Evolutionary conservation across 2,329 filamentous ascomycete genomes (phyloP), one percentile per base, ranked within the genome.

Genomic region (Fusarium sp.): DNA sequence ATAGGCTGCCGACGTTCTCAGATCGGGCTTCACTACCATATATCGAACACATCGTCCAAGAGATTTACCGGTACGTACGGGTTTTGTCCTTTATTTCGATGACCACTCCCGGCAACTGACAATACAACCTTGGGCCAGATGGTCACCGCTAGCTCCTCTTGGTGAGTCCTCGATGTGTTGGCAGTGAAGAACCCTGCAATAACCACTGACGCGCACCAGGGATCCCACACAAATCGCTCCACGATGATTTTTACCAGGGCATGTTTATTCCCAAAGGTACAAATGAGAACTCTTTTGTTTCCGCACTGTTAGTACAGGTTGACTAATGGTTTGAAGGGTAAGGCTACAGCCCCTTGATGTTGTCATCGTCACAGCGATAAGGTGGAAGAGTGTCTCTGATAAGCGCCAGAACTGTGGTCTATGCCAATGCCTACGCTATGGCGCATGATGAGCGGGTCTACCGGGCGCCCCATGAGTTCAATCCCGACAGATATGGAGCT

Each of bases 181-280:
- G 19, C 10, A 36, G 19, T 31, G 22, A 42, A 33, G 44, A 43
- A 60, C 45, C 49, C 46, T 50, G 57, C n/a, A 57, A 50, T n/a
- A 15, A 21, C 50, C 49, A 44, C 57, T 73, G 44, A 73, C 46
- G 28, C 39, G 34, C 24, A 43, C 39, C 45, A 76, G 76, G 76
- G 7, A 86, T 89, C 52, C 87, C 88, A 11, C 88, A 89, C 75
- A 83, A 80, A 62, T 81, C 85, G 14, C 80, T 84, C 4, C 75
- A 84, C 54, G 87, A 89, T 60, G 88, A 90, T 67, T 77, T 84
- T 31, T 90, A 89, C 69, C 79, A 84, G 24, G 86, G 83, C 47
- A 86, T 87, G 79, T 83, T 84, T 65, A 88, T 90, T 62, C 87
- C 86, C 14, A 84, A 83, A 65, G 87, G 87, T 76, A 65, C 22